Evolutionary conservation across 192 early-diverging fungal genomes (phyloP), one percentile per base, ranked within the genome.

Genomic region (Mortierella alpina): DNA sequence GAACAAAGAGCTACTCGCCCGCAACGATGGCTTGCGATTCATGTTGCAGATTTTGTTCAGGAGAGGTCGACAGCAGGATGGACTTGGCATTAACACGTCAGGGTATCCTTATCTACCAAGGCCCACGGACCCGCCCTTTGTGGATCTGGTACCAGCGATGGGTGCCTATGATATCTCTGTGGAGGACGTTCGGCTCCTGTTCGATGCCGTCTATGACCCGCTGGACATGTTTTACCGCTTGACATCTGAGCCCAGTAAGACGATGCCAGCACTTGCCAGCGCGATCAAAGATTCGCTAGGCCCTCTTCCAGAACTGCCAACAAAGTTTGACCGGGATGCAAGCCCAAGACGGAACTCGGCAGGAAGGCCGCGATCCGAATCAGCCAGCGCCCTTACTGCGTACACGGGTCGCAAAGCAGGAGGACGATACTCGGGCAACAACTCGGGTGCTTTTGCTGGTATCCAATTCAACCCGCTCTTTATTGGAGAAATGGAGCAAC

Each of bases 91-190:
- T 13, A 64, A 52, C 6, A 22, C 53, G 22, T 41, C 64, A 4
- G 66, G 66, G 54, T 70, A 75, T 57, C 72, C 72, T 39, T 75
- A 65, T 15, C 55, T 72, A 48, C 70, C 75, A 9, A 31, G 64
- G 12, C 42, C 70, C 2, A 63, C 68, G 1, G 69, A 73, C 31
- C 83, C 83, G 11, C 70, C 83, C 2, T 84, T 82, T 59, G 80
- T 84, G 12, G 83, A 83, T 47, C 72, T 84, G 40, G 72, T 84
- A 6, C 79, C 83, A 11, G 80, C 83, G 2, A 66, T 84, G 63
- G 83, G 79, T 5, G 80, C 83, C 8, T 84, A 84, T 20, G 80
- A 82, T 51, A 82, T 84, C 13, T 75, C 83, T 10, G 80, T 71
- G 13, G 71, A 73, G 2, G 83, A 84, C 49, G 73, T 84, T 13